Conservation (phyloP, 768 basidiomycete genomes). For the Russula abietina region DNA sequence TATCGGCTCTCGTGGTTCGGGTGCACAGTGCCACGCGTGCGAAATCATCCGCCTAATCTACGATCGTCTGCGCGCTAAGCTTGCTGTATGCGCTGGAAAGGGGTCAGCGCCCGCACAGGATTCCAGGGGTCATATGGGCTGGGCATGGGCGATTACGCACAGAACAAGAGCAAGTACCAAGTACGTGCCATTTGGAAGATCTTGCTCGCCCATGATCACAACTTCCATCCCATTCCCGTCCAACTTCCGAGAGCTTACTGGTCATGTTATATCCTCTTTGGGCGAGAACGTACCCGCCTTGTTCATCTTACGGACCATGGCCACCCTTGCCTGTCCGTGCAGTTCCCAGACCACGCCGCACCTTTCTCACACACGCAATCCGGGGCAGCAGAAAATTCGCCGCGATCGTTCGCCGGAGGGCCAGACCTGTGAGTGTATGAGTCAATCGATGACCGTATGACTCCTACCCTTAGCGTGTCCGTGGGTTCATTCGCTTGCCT, state of each 20-base stretch:
- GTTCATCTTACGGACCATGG: not conserved
- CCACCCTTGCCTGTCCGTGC: not conserved
- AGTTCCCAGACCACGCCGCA: not conserved
- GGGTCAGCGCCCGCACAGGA: too few relatives aligned
- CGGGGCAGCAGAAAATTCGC: not conserved
- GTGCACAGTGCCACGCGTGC: too few relatives aligned
- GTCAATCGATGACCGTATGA: not conserved
- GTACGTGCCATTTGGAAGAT: slow-evolving; percentile 7
- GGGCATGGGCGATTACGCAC: slow-evolving; percentile 9
- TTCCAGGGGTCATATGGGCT: not conserved
- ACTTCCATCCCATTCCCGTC: slow-evolving; percentile 6
- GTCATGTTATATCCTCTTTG: slow-evolving; percentile 1
- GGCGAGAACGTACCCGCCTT: slow-evolving; percentile 19
- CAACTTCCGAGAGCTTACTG: not conserved
- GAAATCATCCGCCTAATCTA: not conserved
- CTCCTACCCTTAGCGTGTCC: not conserved
- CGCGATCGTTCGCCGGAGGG: slow-evolving; percentile 7
- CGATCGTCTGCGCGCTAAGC: slow-evolving; percentile 2
- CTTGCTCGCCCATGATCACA: slow-evolving; percentile 14
- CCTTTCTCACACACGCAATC: not conserved
- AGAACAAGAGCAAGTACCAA: not conserved
- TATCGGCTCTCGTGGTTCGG: too few relatives aligned
- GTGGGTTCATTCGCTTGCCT: not conserved
- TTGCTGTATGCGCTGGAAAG: too few relatives aligned
- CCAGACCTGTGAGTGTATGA: not conserved